Evolutionary conservation across 116 monocot species (phyloP).

Genomic region (Phalaenopsis hybrid): DNA sequence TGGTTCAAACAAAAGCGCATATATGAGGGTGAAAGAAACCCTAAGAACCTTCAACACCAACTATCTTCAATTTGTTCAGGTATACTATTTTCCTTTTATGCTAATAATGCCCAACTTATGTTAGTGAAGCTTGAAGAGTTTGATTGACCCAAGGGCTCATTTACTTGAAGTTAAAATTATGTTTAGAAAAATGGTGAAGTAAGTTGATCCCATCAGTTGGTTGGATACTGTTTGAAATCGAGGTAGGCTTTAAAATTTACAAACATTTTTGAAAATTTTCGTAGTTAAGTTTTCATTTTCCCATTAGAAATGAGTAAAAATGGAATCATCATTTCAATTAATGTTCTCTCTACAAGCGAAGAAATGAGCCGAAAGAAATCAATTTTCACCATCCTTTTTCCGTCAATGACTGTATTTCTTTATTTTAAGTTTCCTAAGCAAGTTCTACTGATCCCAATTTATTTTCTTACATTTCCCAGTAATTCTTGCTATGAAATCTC

Average conservation of each 20-base stretch:
- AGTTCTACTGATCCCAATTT: neutral
- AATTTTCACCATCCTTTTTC: neutral
- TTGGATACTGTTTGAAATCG: neutral
- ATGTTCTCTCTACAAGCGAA: neutral
- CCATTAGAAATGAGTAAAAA: neutral
- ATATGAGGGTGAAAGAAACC: conserved; percentile 37
- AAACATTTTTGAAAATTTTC: too few species aligned
- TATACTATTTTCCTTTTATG: neutral
- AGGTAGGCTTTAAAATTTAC: too few species aligned
- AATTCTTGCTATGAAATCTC: neutral
- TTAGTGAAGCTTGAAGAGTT: neutral
- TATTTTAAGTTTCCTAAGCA: too few species aligned
- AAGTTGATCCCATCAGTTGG: neutral
- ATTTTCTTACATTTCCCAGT: neutral
- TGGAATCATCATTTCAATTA: neutral
- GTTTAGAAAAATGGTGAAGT: neutral
- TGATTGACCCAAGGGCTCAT: neutral
- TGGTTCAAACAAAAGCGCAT: conserved; percentile 18
- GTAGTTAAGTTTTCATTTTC: too few species aligned
- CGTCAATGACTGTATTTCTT: too few species aligned
- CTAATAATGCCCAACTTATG: neutral
- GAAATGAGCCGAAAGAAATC: neutral
- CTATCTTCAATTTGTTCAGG: conserved; percentile 50
- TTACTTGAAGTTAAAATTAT: neutral
- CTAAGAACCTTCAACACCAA: conserved; percentile 37